Evolutionary conservation across 441 rosid genomes (phyloP).

Genomic region (Erodium moschatum): DNA sequence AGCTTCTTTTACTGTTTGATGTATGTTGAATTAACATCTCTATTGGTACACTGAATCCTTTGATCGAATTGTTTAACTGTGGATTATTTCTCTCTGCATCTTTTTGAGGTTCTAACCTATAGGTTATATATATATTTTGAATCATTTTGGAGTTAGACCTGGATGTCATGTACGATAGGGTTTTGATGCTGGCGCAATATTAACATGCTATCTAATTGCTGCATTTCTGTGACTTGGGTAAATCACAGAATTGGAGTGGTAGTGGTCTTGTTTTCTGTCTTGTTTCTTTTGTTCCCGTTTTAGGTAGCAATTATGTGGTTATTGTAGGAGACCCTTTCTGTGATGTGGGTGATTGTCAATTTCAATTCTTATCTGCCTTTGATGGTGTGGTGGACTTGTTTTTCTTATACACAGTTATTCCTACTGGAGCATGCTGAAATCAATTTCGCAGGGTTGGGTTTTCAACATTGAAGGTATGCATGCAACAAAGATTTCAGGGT

Average conservation of each 20-base stretch:
- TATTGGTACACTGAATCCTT: constrained; percentile 28
- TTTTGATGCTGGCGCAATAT: neutral
- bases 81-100: constrained; percentile 17
- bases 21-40: constrained; percentile 50
- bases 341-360: constrained; percentile 25
- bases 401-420: constrained; percentile 37
- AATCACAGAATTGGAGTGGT: neutral
- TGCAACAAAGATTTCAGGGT: constrained; percentile 18
- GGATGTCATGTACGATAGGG: constrained; percentile 7
- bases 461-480: constrained; percentile 41
- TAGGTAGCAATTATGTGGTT: constrained; percentile 13
- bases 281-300: constrained; percentile 9
- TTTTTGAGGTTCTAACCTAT: constrained; percentile 6
- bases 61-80: constrained; percentile 19
- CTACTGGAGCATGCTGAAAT: constrained; percentile 38
- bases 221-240: neutral
- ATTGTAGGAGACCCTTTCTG: constrained; percentile 15
- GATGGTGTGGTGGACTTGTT: constrained; percentile 39
- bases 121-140: neutral
- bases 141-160: neutral
- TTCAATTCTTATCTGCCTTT: constrained; percentile 27
- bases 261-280: neutral
- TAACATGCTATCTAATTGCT: neutral
- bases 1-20: constrained; percentile 49
- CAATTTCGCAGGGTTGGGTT: constrained; percentile 35